These are phyloP conservation scores for Boletus bicolor DNA, from an alignment of 768 basidiomycete species.

Conservation along the genomic window DNA sequence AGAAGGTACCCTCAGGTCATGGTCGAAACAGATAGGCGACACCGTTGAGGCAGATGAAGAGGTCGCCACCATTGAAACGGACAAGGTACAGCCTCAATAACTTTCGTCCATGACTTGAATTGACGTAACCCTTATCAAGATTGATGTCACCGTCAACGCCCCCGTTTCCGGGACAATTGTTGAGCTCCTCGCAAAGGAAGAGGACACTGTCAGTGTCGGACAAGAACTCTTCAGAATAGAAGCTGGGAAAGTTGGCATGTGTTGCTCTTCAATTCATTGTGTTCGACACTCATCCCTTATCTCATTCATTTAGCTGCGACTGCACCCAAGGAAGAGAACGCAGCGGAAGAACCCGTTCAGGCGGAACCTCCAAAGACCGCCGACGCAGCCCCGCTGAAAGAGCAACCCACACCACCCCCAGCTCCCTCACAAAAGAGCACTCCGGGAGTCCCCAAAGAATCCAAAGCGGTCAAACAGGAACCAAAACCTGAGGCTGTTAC, in stretches of 20 bases:
- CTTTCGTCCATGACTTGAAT: background rate
- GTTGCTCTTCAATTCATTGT: background rate
- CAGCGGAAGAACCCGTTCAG: conserved; percentile 25
- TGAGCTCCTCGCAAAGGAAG: conserved; percentile 83
- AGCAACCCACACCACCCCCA: conserved; percentile 46
- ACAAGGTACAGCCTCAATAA: conserved; percentile 63
- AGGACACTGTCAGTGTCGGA: conserved; percentile 91
- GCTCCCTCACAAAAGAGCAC: conserved; percentile 35
- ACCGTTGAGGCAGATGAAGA: conserved; percentile 90
- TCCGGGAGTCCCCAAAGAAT: conserved; percentile 30
- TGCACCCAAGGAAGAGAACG: conserved; percentile 25
- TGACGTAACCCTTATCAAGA: conserved; percentile 45
- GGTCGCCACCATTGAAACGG: conserved; percentile 96
- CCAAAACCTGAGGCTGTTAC: conserved; percentile 30
- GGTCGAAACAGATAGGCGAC: conserved; percentile 93
- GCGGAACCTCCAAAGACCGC: conserved; percentile 32
- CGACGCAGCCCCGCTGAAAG: conserved; percentile 44
- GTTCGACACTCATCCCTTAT: background rate
- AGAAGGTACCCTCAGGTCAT: conserved; percentile 93
- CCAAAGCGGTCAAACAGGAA: conserved; percentile 37
- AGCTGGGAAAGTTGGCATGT: conserved; percentile 63
- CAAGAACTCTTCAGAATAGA: conserved; percentile 93
- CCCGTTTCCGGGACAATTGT: conserved; percentile 84
- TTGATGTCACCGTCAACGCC: conserved; percentile 96
- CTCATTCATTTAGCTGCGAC: conserved; percentile 24